A percentile compares a stretch with the other conserved stretches of the same genome.
Conservation (phyloP, 2,329 filamentous ascomycete species). For the Cordyceps sp. region DNA sequence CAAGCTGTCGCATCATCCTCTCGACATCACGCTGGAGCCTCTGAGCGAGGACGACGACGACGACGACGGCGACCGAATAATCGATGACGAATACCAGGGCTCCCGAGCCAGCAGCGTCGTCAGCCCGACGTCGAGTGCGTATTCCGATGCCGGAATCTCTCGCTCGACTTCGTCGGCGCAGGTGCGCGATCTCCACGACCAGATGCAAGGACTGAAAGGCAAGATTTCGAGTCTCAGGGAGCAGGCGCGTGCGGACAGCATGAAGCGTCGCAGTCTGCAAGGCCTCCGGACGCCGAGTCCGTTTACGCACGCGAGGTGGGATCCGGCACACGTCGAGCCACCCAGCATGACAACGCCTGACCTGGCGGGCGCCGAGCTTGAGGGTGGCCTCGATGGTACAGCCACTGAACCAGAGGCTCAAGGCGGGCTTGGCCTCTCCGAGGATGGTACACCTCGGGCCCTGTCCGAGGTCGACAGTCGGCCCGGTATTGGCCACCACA, state of each 20-base stretch:
- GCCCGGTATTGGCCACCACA: too few relatives aligned
- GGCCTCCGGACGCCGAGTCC: slow-evolving; percentile 62
- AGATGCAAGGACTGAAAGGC: slow-evolving; percentile 73
- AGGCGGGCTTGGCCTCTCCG: background rate
- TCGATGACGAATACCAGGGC: slow-evolving; percentile 12
- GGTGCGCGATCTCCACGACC: slow-evolving; percentile 59
- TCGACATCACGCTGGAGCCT: slow-evolving; percentile 30
- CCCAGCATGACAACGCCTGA: slow-evolving; percentile 6
- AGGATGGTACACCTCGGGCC: too few relatives aligned
- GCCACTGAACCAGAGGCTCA: background rate
- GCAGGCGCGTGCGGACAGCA: slow-evolving; percentile 60
- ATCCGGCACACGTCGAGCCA: slow-evolving; percentile 11
- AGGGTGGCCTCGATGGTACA: background rate
- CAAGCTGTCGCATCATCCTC: slow-evolving; percentile 19
- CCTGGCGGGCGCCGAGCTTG: slow-evolving; percentile 2
- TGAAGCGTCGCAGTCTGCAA: slow-evolving; percentile 62
- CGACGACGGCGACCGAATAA: slow-evolving; percentile 7
- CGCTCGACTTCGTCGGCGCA: slow-evolving; percentile 58
- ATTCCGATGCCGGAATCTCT: slow-evolving; percentile 31
- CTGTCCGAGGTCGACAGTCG: too few relatives aligned
- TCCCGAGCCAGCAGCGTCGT: slow-evolving; percentile 20
- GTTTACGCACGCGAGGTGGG: slow-evolving; percentile 49
- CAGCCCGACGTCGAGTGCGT: slow-evolving; percentile 27
- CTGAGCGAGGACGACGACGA: slow-evolving; percentile 34
- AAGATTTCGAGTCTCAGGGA: slow-evolving; percentile 69